Conservation (phyloP, 169 alveolate genomes). For the Cryptosporidium ryanae region DNA sequence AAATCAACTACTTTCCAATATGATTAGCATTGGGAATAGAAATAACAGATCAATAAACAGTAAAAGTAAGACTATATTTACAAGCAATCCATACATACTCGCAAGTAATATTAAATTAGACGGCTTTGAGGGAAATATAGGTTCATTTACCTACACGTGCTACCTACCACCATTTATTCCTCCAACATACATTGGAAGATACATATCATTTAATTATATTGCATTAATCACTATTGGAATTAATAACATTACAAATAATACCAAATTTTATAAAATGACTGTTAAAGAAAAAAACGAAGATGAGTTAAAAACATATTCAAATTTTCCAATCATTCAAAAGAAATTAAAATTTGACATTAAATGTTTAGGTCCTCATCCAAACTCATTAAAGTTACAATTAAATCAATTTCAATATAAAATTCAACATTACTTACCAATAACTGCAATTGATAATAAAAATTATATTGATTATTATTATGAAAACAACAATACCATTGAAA, state of each 20-base stretch:
- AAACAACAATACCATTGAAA: background rate
- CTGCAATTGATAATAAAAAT: constrained; percentile 17
- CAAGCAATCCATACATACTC: constrained; percentile 62
- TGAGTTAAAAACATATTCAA: background rate
- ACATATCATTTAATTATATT: constrained; percentile 18
- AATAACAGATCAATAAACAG: background rate
- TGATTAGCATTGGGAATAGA: constrained; percentile 7
- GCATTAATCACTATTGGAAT: constrained; percentile 43
- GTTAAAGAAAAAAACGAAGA: background rate
- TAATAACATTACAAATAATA: constrained; percentile 11
- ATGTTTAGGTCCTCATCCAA: constrained; percentile 65
- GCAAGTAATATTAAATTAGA: constrained; percentile 22
- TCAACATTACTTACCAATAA: constrained; percentile 25
- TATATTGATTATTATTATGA: background rate
- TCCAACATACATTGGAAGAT: constrained; percentile 42
- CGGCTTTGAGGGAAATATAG: constrained; percentile 25
- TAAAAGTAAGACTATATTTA: constrained; percentile 42
- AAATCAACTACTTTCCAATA: constrained; percentile 18
- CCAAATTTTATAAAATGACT: background rate
- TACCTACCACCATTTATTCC: constrained; percentile 64
- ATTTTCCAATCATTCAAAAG: constrained; percentile 21
- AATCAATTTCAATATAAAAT: background rate
- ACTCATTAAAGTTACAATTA: constrained; percentile 8
- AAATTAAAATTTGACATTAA: constrained; percentile 44
- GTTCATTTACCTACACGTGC: constrained; percentile 43